phyloP scores from a whole-genome alignment of 176 grass and related monocot species.

The Thalia dealbata region DNA sequence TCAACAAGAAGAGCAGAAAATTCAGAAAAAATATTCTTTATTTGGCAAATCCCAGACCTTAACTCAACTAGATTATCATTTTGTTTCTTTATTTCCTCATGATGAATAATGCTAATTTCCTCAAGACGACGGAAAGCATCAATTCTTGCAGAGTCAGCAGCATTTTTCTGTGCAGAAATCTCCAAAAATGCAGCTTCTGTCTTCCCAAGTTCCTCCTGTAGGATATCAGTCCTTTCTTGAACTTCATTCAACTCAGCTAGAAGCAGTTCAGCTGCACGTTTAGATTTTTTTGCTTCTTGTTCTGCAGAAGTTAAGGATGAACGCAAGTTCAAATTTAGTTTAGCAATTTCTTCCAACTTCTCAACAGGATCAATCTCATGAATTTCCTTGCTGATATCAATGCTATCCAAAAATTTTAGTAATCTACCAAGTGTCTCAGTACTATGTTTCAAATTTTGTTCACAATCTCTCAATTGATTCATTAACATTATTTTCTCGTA shows the following conservation, averaged over 20 bases:
- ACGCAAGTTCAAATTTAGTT: constrained; percentile 36
- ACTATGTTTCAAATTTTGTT: constrained; percentile 44
- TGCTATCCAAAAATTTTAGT: constrained; percentile 42
- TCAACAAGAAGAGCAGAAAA: constrained; percentile 49
- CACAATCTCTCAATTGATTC: constrained; percentile 44
- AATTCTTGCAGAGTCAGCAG: constrained; percentile 47
- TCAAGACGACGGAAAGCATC: constrained; percentile 49
- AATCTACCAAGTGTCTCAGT: constrained; percentile 44
- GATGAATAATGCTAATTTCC: constrained; percentile 29
- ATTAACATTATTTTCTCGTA: constrained; percentile 59
- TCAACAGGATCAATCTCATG: constrained; percentile 45
- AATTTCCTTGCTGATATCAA: constrained; percentile 39
- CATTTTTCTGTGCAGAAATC: constrained; percentile 33
- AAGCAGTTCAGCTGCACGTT: constrained; percentile 62
- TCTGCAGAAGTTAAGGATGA: constrained; percentile 39
- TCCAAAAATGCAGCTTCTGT: constrained; percentile 44
- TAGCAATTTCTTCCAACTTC: constrained; percentile 52
- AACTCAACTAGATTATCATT: constrained; percentile 56
- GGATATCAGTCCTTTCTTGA: constrained; percentile 82
- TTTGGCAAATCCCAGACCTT: constrained; percentile 41
- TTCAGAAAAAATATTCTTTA: constrained; percentile 61
- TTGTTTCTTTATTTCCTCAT: constrained; percentile 50
- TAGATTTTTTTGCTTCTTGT: constrained; percentile 65
- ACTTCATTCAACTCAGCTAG: constrained; percentile 85
- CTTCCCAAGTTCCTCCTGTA: constrained; percentile 75